Conservation (phyloP, 164 flowering plant species). For the Piper longum region DNA sequence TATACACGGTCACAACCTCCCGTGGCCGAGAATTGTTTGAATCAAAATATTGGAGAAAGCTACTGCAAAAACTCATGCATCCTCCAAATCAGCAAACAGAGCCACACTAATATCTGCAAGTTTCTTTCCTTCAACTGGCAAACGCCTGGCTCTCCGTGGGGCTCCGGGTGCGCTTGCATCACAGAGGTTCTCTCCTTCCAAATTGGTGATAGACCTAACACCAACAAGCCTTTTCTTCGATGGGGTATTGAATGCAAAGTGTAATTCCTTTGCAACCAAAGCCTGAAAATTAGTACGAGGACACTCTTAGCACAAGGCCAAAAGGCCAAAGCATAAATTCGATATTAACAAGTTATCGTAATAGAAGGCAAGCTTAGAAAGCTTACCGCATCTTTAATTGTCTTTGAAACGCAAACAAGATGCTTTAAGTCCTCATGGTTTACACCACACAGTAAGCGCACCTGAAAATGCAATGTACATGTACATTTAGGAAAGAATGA, state of each 20-base stretch:
- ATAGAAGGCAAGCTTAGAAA: neutral
- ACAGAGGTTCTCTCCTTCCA: slow-evolving; percentile 1
- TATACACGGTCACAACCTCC: neutral
- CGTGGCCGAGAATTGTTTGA: neutral
- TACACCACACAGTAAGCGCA: slow-evolving; percentile 13
- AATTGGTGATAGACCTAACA: neutral
- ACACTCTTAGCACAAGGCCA: neutral
- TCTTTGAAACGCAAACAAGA: slow-evolving; percentile 12
- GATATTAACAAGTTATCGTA: neutral
- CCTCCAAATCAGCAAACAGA: slow-evolving; percentile 6
- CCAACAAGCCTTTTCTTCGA: neutral
- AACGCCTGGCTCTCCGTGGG: slow-evolving; percentile 2
- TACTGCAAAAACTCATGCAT: neutral
- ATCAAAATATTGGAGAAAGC: neutral
- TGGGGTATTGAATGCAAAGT: slow-evolving; percentile 18
- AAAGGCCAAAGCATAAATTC: neutral
- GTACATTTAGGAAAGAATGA: neutral
- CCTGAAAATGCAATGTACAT: slow-evolving; percentile 3
- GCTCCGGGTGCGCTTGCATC: slow-evolving; percentile 10
- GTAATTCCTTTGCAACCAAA: slow-evolving; percentile 12
- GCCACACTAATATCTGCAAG: slow-evolving; percentile 15
- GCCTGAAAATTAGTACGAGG: slow-evolving; percentile 8
- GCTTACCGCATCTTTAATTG: slow-evolving; percentile 17
- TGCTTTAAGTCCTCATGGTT: slow-evolving; percentile 15
- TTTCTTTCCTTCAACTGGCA: slow-evolving; percentile 6